Conservation (phyloP, 345 rosid genomes). For the Eucalyptus pauciflora region DNA sequence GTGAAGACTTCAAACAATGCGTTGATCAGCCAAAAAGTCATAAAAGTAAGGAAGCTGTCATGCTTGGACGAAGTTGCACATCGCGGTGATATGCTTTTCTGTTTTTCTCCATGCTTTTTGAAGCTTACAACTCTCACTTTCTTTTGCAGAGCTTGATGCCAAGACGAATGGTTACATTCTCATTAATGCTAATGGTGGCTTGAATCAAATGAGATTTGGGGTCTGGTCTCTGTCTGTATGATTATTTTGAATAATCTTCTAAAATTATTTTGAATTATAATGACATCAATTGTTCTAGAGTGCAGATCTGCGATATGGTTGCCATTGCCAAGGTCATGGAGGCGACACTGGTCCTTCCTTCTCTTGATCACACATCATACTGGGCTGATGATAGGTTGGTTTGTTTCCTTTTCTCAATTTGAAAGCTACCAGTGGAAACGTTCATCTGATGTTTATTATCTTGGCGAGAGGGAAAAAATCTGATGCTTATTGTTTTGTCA, state of each 20-base stretch:
- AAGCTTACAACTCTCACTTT: neutral
- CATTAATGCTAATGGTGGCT: slow-evolving; percentile 93
- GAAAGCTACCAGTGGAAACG: neutral
- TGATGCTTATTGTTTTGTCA: neutral
- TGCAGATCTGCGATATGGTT: slow-evolving; percentile 98
- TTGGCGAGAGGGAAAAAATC: neutral
- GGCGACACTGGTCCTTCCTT: slow-evolving; percentile 90
- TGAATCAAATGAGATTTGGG: slow-evolving; percentile 99
- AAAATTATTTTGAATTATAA: neutral
- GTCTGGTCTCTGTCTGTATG: slow-evolving; percentile 50
- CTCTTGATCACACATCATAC: slow-evolving; percentile 82
- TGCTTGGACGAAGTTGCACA: neutral
- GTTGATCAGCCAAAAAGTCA: slow-evolving; percentile 37
- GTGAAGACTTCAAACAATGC: slow-evolving; percentile 75
- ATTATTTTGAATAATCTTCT: neutral
- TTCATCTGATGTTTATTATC: neutral
- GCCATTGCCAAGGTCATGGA: slow-evolving; percentile 84
- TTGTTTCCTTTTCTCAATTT: neutral
- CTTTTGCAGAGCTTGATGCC: slow-evolving; percentile 54
- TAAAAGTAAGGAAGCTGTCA: slow-evolving; percentile 41
- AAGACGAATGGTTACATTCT: slow-evolving; percentile 80
- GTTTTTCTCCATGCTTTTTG: neutral
- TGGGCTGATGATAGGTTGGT: slow-evolving; percentile 89
- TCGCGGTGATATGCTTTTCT: neutral
- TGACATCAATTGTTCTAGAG: slow-evolving; percentile 33